These are phyloP conservation scores for Hippophae rhamnoides DNA, from an alignment of 306 rosid species.

Conservation along the genomic window DNA sequence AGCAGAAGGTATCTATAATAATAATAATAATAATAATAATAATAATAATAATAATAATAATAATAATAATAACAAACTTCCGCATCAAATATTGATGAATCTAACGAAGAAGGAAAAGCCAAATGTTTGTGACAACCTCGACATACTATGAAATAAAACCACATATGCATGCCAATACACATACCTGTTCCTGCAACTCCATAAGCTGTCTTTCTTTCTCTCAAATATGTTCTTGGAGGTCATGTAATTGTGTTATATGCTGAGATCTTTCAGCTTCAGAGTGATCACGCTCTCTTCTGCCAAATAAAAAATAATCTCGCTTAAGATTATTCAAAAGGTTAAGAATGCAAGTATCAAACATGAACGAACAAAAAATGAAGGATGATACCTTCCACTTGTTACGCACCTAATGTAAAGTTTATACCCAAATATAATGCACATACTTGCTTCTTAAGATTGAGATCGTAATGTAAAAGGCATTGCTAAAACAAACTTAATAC, in stretches of 20 bases:
- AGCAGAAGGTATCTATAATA: no score
- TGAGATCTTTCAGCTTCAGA: conserved; percentile 96
- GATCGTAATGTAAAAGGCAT: neutral
- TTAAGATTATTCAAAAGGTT: conserved; percentile 3
- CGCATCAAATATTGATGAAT: no score
- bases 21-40: neutral
- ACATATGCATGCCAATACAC: conserved; percentile 4
- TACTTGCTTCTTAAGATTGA: neutral
- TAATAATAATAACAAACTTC: neutral
- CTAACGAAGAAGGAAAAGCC: no score
- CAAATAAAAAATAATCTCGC: conserved; percentile 14
- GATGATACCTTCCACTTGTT: neutral
- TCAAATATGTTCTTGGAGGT: conserved; percentile 83
- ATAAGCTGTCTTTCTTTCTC: conserved; percentile 86
- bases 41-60: neutral
- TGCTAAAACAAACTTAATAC: conserved; percentile 30
- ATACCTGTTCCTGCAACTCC: conserved; percentile 89
- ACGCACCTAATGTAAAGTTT: neutral
- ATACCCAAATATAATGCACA: neutral
- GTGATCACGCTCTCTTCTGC: conserved; percentile 93
- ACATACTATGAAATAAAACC: conserved; percentile 4
- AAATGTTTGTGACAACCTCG: neutral
- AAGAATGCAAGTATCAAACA: conserved; percentile 6
- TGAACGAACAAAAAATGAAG: neutral
- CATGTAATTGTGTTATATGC: conserved; percentile 74